These are phyloP conservation scores for Exserohilum rostratum DNA, from an alignment of 2,329 filamentous ascomycete genomes.

Conservation along the genomic window DNA sequence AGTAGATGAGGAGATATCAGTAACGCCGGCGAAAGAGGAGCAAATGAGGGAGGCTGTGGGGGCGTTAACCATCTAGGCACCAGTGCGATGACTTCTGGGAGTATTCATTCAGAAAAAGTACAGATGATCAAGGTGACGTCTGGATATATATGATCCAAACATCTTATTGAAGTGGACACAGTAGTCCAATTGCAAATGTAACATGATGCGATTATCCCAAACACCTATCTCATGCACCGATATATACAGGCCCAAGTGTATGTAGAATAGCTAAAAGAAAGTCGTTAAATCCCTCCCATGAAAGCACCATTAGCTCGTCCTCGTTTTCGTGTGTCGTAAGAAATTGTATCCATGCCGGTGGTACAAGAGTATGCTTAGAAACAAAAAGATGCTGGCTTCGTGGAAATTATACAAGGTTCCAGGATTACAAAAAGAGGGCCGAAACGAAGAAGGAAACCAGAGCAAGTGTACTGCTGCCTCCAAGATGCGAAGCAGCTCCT, in stretches of 20 bases:
- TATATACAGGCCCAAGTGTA: neutral
- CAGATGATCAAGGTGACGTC: too few species aligned
- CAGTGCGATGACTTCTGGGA: too few species aligned
- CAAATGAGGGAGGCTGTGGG: slow-evolving; percentile 27
- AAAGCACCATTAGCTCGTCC: neutral
- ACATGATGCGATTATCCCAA: too few species aligned
- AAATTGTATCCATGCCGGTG: neutral
- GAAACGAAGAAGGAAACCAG: slow-evolving; percentile 4
- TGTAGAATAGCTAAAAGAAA: neutral
- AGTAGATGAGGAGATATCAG: slow-evolving; percentile 1
- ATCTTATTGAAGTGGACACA: too few species aligned
- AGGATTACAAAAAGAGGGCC: slow-evolving; percentile 4
- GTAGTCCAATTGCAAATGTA: too few species aligned
- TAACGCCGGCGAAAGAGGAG: slow-evolving; percentile 12
- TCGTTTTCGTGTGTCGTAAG: neutral
- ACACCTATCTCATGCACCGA: neutral
- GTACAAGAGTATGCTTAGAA: neutral
- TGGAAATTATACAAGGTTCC: neutral
- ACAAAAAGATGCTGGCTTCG: neutral
- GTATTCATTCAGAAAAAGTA: too few species aligned
- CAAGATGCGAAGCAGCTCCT: slow-evolving; percentile 15
- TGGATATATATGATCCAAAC: too few species aligned
- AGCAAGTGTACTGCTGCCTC: neutral
- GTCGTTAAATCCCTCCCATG: neutral
- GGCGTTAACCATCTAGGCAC: slow-evolving; percentile 17